Evolutionary conservation across 192 early-diverging fungal species (phyloP).

Genomic region (Chytriomyces sp.): DNA sequence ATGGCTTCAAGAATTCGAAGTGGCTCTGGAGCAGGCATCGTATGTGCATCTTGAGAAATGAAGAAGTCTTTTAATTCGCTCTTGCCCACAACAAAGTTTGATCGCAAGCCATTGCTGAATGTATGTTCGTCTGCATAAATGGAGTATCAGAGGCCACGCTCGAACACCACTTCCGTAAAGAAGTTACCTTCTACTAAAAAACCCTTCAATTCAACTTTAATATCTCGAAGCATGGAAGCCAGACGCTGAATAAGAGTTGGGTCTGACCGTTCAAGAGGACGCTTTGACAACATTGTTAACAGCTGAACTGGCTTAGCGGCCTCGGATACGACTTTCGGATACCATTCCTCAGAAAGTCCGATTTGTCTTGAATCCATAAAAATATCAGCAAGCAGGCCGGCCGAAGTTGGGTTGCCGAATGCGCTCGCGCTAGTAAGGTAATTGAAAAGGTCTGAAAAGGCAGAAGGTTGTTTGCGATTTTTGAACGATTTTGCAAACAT

Average conservation of each 20-base stretch:
- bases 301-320: neutral
- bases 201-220: neutral
- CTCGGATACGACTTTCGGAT: no score
- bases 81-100: neutral
- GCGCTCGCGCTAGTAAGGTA: neutral
- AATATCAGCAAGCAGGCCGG: constrained; percentile 9
- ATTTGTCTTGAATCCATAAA: neutral
- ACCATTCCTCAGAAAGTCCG: neutral
- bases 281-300: neutral
- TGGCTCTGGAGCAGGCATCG: neutral
- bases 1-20: neutral
- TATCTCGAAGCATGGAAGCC: neutral
- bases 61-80: neutral
- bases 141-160: neutral
- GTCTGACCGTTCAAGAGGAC: neutral
- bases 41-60: neutral
- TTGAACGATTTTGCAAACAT: neutral
- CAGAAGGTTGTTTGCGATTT: neutral
- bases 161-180: no score
- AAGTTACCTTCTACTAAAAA: constrained; percentile 1
- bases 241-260: neutral
- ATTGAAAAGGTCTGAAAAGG: neutral
- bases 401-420: constrained; percentile 4
- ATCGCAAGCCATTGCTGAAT: neutral
- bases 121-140: neutral